These are phyloP conservation scores for Ramaria rubella DNA, from an alignment of 768 basidiomycete genomes.

Conservation along the genomic window DNA sequence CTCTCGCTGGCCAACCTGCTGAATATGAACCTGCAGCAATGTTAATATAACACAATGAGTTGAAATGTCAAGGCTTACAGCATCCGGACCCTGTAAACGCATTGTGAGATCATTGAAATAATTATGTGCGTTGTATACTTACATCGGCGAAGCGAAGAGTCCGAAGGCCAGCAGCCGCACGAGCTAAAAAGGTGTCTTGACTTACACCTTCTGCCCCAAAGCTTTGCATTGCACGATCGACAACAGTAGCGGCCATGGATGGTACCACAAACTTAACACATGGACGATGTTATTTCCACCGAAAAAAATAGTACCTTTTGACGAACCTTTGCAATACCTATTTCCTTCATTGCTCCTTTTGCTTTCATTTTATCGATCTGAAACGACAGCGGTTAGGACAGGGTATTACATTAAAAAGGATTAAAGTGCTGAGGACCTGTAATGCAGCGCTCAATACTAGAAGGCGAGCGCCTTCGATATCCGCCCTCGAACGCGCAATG, in stretches of 20 bases:
- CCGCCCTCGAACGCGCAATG: constrained; percentile 87
- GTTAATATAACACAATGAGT: constrained; percentile 15
- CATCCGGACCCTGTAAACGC: constrained; percentile 62
- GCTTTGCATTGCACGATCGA: constrained; percentile 94
- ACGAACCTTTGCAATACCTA: constrained; percentile 89
- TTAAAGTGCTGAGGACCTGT: constrained; percentile 40
- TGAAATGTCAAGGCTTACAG: constrained; percentile 36
- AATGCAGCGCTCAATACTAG: constrained; percentile 89
- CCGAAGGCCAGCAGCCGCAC: constrained; percentile 69
- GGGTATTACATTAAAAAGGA: constrained; percentile 1
- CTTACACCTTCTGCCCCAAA: constrained; percentile 95
- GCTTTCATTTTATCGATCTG: constrained; percentile 88
- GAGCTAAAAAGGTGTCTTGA: constrained; percentile 81
- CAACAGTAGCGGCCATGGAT: constrained; percentile 75
- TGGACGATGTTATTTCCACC: not conserved
- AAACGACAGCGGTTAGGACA: not conserved
- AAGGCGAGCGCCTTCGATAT: constrained; percentile 83
- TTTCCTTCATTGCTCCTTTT: constrained; percentile 95
- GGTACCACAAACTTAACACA: constrained; percentile 83
- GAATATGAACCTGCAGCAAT: constrained; percentile 73
- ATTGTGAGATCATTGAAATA: not conserved
- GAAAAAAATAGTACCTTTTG: not conserved
- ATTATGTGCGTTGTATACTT: constrained; percentile 23
- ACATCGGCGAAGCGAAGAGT: constrained; percentile 88
- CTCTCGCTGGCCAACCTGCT: constrained; percentile 90